A percentile compares a stretch with the other conserved stretches of the same genome.
These are phyloP conservation scores for Geotrichum ghanense DNA, from an alignment of 805 yeast genomes.

Conservation along the genomic window DNA sequence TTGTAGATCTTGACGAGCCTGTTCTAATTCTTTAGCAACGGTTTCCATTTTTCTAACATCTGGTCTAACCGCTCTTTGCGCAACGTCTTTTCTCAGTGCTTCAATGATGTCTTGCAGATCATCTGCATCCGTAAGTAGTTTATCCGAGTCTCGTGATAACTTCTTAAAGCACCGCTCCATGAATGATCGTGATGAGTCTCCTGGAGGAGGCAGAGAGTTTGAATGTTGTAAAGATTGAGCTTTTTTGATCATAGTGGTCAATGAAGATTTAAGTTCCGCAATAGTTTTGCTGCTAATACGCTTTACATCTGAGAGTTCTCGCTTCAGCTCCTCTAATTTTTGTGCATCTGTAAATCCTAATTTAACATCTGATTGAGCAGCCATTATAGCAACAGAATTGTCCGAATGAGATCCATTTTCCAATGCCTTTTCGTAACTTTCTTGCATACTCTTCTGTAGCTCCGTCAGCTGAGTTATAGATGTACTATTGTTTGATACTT, in stretches of 20 bases:
- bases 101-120: constrained; percentile 89
- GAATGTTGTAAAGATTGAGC: constrained; percentile 9
- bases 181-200: constrained; percentile 33
- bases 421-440: constrained; percentile 4
- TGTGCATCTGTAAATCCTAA: neutral
- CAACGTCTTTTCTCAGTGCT: constrained; percentile 80
- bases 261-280: constrained; percentile 9
- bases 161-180: constrained; percentile 67
- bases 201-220: constrained; percentile 14
- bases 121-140: constrained; percentile 67
- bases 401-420: neutral
- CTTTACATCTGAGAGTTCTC: constrained; percentile 18
- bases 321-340: constrained; percentile 11
- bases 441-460: constrained; percentile 4
- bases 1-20: constrained; percentile 42
- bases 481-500: constrained; percentile 16
- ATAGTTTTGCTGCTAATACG: constrained; percentile 14
- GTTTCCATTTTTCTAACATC: constrained; percentile 57
- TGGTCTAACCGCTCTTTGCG: constrained; percentile 79
- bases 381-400: neutral
- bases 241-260: constrained; percentile 9
- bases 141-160: constrained; percentile 68
- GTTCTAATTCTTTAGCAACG: constrained; percentile 52
- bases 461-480: constrained; percentile 14
- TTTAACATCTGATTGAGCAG: constrained; percentile 2